Evolutionary conservation across 768 basidiomycete genomes (phyloP).

Genomic region (Lenzites betulinus): DNA sequence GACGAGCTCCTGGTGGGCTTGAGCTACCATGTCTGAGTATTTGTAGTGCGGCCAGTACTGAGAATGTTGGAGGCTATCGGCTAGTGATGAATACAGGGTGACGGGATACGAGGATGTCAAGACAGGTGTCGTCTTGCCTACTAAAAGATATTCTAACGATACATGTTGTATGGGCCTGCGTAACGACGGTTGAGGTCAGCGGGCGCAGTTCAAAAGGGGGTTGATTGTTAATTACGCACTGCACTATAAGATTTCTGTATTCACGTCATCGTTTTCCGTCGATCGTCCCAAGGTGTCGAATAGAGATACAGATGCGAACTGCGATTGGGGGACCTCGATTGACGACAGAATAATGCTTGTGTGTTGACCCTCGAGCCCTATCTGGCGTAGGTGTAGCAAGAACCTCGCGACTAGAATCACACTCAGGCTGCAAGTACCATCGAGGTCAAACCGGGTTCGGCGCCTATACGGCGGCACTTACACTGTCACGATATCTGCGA

Average conservation of each 20-base stretch:
- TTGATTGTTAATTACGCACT: no score
- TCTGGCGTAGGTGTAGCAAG: neutral
- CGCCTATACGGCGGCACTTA: neutral
- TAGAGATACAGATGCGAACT: neutral
- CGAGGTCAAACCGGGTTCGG: neutral
- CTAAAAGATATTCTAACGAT: no score
- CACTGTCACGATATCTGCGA: slow-evolving; percentile 5
- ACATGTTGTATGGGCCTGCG: no score
- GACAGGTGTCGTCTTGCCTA: no score
- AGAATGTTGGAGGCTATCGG: no score
- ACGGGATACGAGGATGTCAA: no score
- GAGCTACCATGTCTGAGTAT: no score
- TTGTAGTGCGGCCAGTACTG: no score
- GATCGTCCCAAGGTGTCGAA: neutral
- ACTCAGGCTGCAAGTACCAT: neutral
- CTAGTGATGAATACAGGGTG: no score
- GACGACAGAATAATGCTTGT: neutral
- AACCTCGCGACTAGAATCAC: neutral
- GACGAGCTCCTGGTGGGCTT: no score
- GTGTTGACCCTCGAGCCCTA: neutral
- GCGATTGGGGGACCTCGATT: neutral
- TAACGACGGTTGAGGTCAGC: no score
- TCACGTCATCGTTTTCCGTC: neutral
- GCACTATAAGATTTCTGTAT: neutral
- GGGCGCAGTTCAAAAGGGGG: no score